Evolutionary conservation across 2,329 filamentous ascomycete species (phyloP).

Genomic region (Curvularia sp.): DNA sequence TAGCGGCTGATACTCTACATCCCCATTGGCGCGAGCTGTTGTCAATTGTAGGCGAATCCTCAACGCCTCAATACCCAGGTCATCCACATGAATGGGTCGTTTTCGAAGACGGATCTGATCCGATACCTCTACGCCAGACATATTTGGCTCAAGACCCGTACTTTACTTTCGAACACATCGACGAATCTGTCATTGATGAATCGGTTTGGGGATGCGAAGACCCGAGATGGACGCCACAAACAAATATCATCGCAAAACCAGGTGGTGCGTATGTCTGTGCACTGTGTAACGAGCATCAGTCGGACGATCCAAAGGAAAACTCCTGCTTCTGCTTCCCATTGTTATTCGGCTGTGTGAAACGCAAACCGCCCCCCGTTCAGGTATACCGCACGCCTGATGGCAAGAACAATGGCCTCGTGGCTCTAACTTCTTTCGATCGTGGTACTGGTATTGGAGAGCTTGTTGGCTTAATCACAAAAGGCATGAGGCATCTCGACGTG

Average conservation of each 20-base stretch:
- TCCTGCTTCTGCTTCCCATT: slow-evolving; percentile 62
- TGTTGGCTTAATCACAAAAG: slow-evolving; percentile 62
- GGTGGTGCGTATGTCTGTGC: slow-evolving; percentile 52
- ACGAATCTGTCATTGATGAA: slow-evolving; percentile 59
- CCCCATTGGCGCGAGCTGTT: slow-evolving; percentile 61
- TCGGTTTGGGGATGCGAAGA: slow-evolving; percentile 59
- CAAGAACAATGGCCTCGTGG: slow-evolving; percentile 62
- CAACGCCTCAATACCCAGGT: slow-evolving; percentile 53
- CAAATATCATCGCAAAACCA: slow-evolving; percentile 34
- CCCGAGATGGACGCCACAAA: slow-evolving; percentile 53
- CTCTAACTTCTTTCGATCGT: slow-evolving; percentile 57
- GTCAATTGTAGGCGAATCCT: slow-evolving; percentile 54
- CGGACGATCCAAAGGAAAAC: slow-evolving; percentile 58
- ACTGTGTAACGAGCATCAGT: slow-evolving; percentile 58
- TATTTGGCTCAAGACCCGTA: slow-evolving; percentile 57
- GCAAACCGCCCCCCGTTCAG: slow-evolving; percentile 56
- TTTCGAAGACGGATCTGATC: slow-evolving; percentile 52
- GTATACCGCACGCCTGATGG: slow-evolving; percentile 61
- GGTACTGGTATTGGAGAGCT: slow-evolving; percentile 64
- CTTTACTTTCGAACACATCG: slow-evolving; percentile 59
- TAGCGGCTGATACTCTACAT: slow-evolving; percentile 61
- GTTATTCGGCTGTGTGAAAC: slow-evolving; percentile 57
- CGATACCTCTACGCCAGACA: slow-evolving; percentile 55
- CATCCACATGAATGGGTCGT: slow-evolving; percentile 63
- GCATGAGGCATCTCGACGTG: slow-evolving; percentile 60